Base-by-base conservation (phyloP, 306 rosid genomes). In the Sophora flavescens region DNA sequence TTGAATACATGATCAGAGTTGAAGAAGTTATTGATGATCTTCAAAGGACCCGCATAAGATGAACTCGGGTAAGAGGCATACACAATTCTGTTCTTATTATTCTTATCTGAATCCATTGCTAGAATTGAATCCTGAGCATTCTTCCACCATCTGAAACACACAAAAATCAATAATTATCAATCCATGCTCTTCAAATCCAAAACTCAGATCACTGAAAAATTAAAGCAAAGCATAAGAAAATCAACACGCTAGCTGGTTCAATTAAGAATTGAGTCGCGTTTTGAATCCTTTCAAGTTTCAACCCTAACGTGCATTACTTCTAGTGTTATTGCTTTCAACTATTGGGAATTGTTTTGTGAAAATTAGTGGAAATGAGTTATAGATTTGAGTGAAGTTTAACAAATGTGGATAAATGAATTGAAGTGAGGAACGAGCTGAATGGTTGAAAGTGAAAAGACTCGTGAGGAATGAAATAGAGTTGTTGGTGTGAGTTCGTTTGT, bases 61-160 rank as follows among this genome's bases (percentile, higher is more conserved):
- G 97, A 87, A 81, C 88, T 80, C 4, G 91, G 85, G 13, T 85
- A 79, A 26, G 87, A 90, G 53, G 91, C 85, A 75, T 82, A 90
- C 28, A 78, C 76, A 73, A 92, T 81, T 76, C 92, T 96, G 72
- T 74, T 85, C 83, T 75, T 89, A 82, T 80, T 36, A 2, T 36
- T 3, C 45, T 41, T 88, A 82, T 78, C 85, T 8, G 79, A 82
- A 85, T 84, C 97, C 28, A 64, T 89, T 22, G 70, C 90, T 11
- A 80, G 72, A 72, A 89, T 81, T 70, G 96, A 84, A 86, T 89
- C 93, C 67, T 87, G 89, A 42, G 99, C 91, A 64, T 90, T 91
- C 87, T 89, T 95, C 99, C 99, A 95, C 99, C 98, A 95, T 86
- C 99, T 95, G 89, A 83, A 88, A 79, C n/a, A 77, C 39, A 54